Evolutionary conservation across 495 filamentous ascomycete species (phyloP).

Genomic region (Sporormia fimetaria): DNA sequence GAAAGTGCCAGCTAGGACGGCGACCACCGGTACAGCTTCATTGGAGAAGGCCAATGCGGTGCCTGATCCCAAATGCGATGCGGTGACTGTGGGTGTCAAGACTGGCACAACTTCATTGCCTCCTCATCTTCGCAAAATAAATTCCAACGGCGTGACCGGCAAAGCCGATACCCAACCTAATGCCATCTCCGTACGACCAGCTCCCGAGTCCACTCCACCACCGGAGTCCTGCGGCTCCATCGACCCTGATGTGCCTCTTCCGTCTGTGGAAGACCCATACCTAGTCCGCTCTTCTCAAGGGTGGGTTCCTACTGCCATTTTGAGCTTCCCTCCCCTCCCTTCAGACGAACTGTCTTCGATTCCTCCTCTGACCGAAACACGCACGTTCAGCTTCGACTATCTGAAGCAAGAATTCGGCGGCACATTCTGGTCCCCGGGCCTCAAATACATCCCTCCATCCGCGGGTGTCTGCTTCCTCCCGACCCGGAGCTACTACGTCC

Average conservation of each 20-base stretch:
- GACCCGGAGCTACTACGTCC: slow-evolving; percentile 26
- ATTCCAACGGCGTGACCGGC: too few relatives aligned
- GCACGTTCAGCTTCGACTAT: slow-evolving; percentile 29
- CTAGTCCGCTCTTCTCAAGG: not conserved
- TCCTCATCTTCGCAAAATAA: too few relatives aligned
- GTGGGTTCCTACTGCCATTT: slow-evolving; percentile 11
- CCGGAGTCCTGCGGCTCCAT: not conserved
- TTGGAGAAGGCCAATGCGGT: too few relatives aligned
- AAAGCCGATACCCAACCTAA: not conserved
- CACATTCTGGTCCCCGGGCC: slow-evolving; percentile 25
- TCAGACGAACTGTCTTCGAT: not conserved
- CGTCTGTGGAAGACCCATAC: slow-evolving; percentile 4
- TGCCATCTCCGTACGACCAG: not conserved
- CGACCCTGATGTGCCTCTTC: not conserved
- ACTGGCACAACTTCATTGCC: too few relatives aligned
- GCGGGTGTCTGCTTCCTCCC: slow-evolving; percentile 9
- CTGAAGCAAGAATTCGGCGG: slow-evolving; percentile 26
- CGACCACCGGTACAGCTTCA: too few relatives aligned
- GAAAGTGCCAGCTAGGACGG: too few relatives aligned
- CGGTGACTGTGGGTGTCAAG: too few relatives aligned
- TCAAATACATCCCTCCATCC: slow-evolving; percentile 24
- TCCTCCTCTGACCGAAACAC: slow-evolving; percentile 5
- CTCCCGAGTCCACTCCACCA: slow-evolving; percentile 3
- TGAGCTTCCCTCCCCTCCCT: not conserved
- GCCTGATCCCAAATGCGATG: too few relatives aligned